These are phyloP conservation scores for Plasmodium cynomolgi DNA, from an alignment of 169 alveolate species.

Conservation along the genomic window DNA sequence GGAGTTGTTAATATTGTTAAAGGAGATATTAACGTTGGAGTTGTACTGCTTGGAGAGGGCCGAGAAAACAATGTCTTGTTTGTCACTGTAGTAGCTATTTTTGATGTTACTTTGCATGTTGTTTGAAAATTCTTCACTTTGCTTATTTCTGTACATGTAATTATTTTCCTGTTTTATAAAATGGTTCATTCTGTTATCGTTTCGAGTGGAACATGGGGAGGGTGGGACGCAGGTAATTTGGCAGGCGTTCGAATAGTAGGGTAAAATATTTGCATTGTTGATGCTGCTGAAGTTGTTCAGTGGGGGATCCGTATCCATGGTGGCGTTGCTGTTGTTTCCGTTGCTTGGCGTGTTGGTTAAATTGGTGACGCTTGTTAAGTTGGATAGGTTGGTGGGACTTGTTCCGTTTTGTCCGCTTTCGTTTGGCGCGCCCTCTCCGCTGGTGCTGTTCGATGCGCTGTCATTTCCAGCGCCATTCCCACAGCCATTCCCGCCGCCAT, in stretches of 20 bases:
- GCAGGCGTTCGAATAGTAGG: slow-evolving; percentile 15
- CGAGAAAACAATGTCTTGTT: slow-evolving; percentile 29
- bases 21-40: slow-evolving; percentile 40
- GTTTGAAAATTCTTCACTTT: slow-evolving; percentile 18
- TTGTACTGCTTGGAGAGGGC: slow-evolving; percentile 33
- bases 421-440: neutral
- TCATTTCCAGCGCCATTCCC: neutral
- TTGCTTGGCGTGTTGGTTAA: neutral
- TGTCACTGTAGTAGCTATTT: slow-evolving; percentile 19
- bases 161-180: slow-evolving; percentile 29
- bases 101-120: slow-evolving; percentile 1
- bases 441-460: neutral
- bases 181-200: slow-evolving; percentile 1
- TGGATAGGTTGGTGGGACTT: neutral
- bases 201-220: slow-evolving; percentile 9
- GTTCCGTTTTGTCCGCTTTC: neutral
- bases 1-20: slow-evolving; percentile 45
- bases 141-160: slow-evolving; percentile 3
- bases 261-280: neutral
- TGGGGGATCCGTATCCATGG: neutral
- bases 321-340: neutral
- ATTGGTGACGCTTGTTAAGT: neutral
- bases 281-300: slow-evolving; percentile 7
- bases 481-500: neutral
- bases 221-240: slow-evolving; percentile 23